Evolutionary conservation across 2,329 filamentous ascomycete genomes (phyloP).

Genomic region (Monilinia fructicola): DNA sequence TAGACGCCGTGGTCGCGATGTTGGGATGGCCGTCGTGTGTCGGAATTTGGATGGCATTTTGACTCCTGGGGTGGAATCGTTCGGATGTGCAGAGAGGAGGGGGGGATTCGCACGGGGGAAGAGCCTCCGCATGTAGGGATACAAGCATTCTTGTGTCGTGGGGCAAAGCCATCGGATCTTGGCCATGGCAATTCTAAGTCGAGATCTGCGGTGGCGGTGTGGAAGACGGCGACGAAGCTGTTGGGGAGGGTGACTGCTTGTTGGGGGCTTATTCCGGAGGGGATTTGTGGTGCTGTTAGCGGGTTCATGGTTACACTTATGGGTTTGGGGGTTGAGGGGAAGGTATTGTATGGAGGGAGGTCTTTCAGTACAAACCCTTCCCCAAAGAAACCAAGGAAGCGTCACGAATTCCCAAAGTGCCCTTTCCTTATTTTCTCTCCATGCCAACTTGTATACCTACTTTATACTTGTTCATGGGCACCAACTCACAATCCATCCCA

Average conservation of each 20-base stretch:
- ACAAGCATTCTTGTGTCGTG: not conserved
- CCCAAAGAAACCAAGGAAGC: not conserved
- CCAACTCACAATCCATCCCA: not conserved
- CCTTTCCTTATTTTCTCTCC: not conserved
- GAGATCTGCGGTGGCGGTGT: not conserved
- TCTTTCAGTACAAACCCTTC: not conserved
- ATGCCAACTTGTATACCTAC: not conserved
- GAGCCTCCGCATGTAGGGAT: conserved; percentile 4
- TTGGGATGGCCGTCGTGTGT: conserved; percentile 53
- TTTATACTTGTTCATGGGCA: not conserved
- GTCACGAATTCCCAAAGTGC: not conserved
- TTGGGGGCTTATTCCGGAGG: not conserved
- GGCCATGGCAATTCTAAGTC: conserved; percentile 4
- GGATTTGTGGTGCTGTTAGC: not conserved
- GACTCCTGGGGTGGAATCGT: conserved; percentile 14
- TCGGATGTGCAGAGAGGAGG: not conserved
- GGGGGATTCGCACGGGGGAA: not conserved
- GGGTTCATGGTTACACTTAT: too few relatives aligned
- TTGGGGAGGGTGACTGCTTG: conserved; percentile 1
- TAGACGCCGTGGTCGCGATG: conserved; percentile 41
- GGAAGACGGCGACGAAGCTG: not conserved
- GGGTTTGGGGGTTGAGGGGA: too few relatives aligned
- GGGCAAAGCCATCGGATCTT: not conserved
- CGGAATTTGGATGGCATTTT: conserved; percentile 46
- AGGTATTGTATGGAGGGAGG: too few relatives aligned